Percentiles rank a stretch among this genome's conserved stretches.
Evolutionary conservation across 176 grass and related monocot species (phyloP).

Genomic region (Oryza brachyantha): DNA sequence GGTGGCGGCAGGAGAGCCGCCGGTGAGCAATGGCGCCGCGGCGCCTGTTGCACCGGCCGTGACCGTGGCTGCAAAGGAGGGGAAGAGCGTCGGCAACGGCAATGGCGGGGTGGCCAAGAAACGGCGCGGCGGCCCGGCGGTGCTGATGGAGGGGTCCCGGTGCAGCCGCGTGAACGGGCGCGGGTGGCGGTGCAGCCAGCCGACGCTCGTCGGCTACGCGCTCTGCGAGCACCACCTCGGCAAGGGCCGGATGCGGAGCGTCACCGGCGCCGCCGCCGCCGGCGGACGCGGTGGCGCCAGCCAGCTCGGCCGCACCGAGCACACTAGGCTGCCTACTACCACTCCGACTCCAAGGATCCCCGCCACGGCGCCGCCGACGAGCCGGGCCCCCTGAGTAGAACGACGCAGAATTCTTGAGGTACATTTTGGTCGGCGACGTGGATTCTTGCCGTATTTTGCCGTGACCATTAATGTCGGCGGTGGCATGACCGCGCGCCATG

Average conservation of each 20-base stretch:
- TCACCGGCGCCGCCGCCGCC: constrained; percentile 3
- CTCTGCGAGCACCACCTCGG: constrained; percentile 94
- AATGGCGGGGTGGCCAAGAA: constrained; percentile 35
- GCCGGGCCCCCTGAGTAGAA: too few species aligned
- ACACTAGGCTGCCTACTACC: too few species aligned
- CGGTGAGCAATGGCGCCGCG: constrained; percentile 2
- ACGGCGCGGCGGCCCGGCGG: constrained; percentile 42
- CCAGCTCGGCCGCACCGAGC: constrained; percentile 62
- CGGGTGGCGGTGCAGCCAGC: constrained; percentile 89
- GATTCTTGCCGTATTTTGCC: neutral
- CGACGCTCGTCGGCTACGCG: constrained; percentile 71
- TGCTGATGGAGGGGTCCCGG: constrained; percentile 69
- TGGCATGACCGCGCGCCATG: too few species aligned
- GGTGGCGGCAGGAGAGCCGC: neutral
- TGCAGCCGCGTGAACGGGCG: constrained; percentile 90
- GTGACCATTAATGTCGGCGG: constrained; percentile 27
- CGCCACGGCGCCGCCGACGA: neutral
- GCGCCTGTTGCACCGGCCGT: neutral
- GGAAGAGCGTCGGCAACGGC: constrained; percentile 24
- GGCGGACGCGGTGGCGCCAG: constrained; percentile 11
- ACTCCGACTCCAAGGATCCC: too few species aligned
- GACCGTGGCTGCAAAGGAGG: neutral
- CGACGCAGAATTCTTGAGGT: neutral
- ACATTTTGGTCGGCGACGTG: neutral
- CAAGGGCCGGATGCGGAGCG: constrained; percentile 65